These are phyloP conservation scores for Trichoderma aggressivum DNA, from an alignment of 2,329 filamentous ascomycete genomes.

Conservation along the genomic window DNA sequence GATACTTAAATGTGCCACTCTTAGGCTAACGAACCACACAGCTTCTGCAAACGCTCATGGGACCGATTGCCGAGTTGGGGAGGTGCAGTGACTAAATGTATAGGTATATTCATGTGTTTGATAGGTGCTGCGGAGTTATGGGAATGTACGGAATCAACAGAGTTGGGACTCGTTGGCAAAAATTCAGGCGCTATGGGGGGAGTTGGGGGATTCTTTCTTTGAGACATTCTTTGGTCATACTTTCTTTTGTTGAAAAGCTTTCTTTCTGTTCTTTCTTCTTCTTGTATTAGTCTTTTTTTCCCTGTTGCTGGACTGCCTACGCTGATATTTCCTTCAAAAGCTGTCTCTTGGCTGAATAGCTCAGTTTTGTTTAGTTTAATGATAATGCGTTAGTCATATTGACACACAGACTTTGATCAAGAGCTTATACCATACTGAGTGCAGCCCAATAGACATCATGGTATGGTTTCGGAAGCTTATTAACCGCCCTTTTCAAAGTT, in stretches of 20 bases:
- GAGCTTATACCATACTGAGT: no score
- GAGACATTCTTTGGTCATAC: neutral
- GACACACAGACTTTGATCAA: neutral
- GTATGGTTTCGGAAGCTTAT: neutral
- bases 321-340: neutral
- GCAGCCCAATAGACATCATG: neutral
- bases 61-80: neutral
- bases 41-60: slow-evolving; percentile 6
- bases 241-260: neutral
- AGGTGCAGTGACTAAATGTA: neutral
- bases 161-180: neutral
- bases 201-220: neutral
- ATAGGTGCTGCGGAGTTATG: neutral
- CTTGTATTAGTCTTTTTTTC: neutral
- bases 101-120: neutral
- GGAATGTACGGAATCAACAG: neutral
- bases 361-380: neutral
- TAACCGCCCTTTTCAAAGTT: neutral
- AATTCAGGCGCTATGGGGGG: neutral
- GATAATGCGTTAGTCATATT: neutral
- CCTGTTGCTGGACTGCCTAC: neutral
- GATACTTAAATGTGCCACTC: no score
- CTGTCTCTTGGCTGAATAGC: neutral
- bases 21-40: neutral
- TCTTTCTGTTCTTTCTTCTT: neutral